Base-by-base conservation (phyloP, 192 early-diverging fungal genomes). In the Backusella morwellensis region DNA sequence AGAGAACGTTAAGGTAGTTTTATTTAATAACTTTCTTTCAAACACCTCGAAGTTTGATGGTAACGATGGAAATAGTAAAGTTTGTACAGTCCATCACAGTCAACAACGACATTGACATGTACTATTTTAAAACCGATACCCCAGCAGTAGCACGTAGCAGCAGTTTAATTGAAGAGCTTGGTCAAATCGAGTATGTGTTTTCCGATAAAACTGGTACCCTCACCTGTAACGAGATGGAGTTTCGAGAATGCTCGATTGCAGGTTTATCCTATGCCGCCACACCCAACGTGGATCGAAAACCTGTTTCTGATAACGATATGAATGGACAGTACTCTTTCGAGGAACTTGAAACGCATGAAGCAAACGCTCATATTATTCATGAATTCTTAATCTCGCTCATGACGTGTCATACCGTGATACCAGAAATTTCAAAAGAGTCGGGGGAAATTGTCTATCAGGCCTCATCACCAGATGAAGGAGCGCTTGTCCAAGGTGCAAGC, bases 1-100 rank as follows among this genome's bases (percentile, higher is more conserved):
- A 11, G 6, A 11, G 6, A 26, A 32, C 1, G 15, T 17, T 17
- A 17, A 44, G 15, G 15, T 44, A 17, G 14, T 17, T 15, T 44
- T 44, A 3, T 44, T 44, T 44, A 44, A 40, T 40, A 40, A 40
- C 38, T 40, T 40, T 44, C 4, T 14, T 17, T 32, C 32, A 32
- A 32, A 44, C 15, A 44, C 0, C 0, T 11, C 23, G n/a, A 42
- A 93, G 93, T 89, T 91, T 98, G 82, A 97, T 99, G 78, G 95
- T 99, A 34, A 97, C 95, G 14, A 97, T 99, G 96, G 98, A 99
- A 79, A 89, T 97, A 44, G 96, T 97, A 34, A 99, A 99, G 85
- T 98, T 91, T 81, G 89, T 91, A 81, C 92, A 97, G 81, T 91
- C 94, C 6, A 83, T 90, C 52, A 87, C 97, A 34, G 97, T 99